Evolutionary conservation across 345 rosid species (phyloP).

Genomic region (Melaleuca alternifolia): DNA sequence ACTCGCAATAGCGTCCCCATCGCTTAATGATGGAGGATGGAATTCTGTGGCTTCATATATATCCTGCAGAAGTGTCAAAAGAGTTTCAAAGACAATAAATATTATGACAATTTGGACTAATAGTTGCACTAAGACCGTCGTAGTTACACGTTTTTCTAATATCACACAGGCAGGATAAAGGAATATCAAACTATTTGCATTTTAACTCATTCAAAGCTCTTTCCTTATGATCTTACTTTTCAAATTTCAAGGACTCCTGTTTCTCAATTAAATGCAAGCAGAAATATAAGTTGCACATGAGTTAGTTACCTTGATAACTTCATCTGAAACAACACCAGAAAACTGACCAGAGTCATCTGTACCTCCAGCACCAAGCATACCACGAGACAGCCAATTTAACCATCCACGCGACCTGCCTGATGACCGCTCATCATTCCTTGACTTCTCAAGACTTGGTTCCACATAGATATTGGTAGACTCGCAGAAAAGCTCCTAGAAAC

Average conservation of each 20-base stretch:
- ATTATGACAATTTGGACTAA: neutral
- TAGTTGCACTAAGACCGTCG: neutral
- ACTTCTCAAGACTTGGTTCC: conserved; percentile 37
- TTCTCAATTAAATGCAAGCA: neutral
- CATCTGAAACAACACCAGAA: conserved; percentile 91
- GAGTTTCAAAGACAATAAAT: neutral
- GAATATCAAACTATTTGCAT: neutral
- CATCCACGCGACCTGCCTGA: conserved; percentile 71
- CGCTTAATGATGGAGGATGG: conserved; percentile 37
- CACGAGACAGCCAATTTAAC: conserved; percentile 95
- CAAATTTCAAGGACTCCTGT: neutral
- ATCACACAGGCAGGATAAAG: neutral
- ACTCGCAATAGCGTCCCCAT: conserved; percentile 26
- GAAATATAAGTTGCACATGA: neutral
- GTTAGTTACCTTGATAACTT: conserved; percentile 69
- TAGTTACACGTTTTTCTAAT: neutral
- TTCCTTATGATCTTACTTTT: neutral
- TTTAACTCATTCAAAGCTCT: neutral
- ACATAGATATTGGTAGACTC: conserved; percentile 17
- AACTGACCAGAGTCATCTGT: conserved; percentile 89
- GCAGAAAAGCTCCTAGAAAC: conserved; percentile 43
- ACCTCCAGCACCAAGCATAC: conserved; percentile 99
- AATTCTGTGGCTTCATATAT: conserved; percentile 85
- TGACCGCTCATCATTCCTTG: conserved; percentile 40
- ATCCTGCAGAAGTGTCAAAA: conserved; percentile 39